phyloP scores from a whole-genome alignment of 2,329 filamentous ascomycete species.

The Zasmidium cellare region DNA sequence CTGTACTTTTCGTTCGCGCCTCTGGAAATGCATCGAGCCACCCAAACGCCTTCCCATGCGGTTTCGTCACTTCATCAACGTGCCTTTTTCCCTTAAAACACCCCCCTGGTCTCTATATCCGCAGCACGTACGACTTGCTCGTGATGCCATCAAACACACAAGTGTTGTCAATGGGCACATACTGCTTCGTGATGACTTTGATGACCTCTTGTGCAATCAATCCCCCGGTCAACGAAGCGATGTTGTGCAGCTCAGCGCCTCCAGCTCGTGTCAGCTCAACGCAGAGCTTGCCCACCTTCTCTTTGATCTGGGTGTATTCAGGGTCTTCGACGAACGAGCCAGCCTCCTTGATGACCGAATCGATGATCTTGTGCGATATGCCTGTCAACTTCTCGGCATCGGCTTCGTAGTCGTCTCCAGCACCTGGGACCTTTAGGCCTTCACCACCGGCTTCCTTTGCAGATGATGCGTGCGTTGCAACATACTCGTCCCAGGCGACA shows the following conservation, averaged over 20 bases:
- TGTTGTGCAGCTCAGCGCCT: slow-evolving; percentile 88
- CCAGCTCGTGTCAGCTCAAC: slow-evolving; percentile 65
- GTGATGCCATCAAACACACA: slow-evolving; percentile 63
- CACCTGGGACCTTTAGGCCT: slow-evolving; percentile 39
- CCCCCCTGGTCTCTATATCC: slow-evolving; percentile 20
- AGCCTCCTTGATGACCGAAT: slow-evolving; percentile 45
- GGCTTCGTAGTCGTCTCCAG: slow-evolving; percentile 34
- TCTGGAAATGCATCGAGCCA: background rate
- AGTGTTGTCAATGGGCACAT: slow-evolving; percentile 64
- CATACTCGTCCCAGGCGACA: slow-evolving; percentile 51
- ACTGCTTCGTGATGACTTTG: slow-evolving; percentile 75
- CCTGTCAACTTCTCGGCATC: slow-evolving; percentile 43
- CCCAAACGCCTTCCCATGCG: background rate
- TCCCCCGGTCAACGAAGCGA: slow-evolving; percentile 81
- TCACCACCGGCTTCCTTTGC: slow-evolving; percentile 35
- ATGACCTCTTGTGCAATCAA: slow-evolving; percentile 97
- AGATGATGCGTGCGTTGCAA: slow-evolving; percentile 38
- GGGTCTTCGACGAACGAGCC: slow-evolving; percentile 42
- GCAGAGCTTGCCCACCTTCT: slow-evolving; percentile 38
- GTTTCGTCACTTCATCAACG: background rate
- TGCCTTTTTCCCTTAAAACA: background rate
- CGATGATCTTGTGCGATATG: slow-evolving; percentile 44
- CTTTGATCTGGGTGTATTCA: slow-evolving; percentile 40
- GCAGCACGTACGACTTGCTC: slow-evolving; percentile 47
- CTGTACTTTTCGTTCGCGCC: background rate